Conservation (phyloP, 2,329 filamentous ascomycete genomes). For the Diaporthe caulivora region DNA sequence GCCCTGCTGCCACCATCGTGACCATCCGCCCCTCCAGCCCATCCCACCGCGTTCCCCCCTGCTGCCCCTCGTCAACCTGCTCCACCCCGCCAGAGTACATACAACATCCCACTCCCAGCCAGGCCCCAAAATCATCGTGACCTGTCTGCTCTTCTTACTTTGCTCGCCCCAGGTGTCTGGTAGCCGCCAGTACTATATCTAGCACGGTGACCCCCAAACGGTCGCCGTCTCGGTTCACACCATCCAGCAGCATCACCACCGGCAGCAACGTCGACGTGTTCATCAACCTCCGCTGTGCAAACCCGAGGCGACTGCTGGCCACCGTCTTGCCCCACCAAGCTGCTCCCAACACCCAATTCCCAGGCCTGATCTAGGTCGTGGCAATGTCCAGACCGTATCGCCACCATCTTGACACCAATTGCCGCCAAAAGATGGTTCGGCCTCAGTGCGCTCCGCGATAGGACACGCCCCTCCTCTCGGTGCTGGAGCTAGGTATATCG, state of each 20-base stretch:
- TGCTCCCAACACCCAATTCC: not conserved
- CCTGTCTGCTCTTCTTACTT: not conserved
- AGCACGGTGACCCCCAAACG: not conserved
- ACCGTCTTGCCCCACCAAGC: not conserved
- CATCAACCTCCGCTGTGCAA: not conserved
- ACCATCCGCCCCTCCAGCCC: constrained; percentile 10
- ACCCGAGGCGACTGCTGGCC: not conserved
- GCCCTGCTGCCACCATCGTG: constrained; percentile 27
- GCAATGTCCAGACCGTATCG: constrained; percentile 13
- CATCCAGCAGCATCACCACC: not conserved
- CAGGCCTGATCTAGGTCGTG: constrained; percentile 22
- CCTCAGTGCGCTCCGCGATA: constrained; percentile 38
- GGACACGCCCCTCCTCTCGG: constrained; percentile 20
- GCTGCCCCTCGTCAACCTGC: constrained; percentile 23
- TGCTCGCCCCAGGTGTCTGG: not conserved
- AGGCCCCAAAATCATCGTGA: constrained; percentile 16
- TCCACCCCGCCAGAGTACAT: constrained; percentile 15
- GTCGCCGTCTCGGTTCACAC: not conserved
- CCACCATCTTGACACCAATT: constrained; percentile 28
- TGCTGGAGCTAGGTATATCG: constrained; percentile 4
- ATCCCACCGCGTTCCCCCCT: constrained; percentile 9
- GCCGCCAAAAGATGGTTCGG: constrained; percentile 34
- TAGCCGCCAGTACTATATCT: not conserved
- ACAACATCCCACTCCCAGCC: constrained; percentile 1
- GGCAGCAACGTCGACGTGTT: not conserved